A percentile compares a stretch with the other conserved stretches of the same genome.
Conservation (phyloP, 148 eudicot species). For the Oxyria digyna region DNA sequence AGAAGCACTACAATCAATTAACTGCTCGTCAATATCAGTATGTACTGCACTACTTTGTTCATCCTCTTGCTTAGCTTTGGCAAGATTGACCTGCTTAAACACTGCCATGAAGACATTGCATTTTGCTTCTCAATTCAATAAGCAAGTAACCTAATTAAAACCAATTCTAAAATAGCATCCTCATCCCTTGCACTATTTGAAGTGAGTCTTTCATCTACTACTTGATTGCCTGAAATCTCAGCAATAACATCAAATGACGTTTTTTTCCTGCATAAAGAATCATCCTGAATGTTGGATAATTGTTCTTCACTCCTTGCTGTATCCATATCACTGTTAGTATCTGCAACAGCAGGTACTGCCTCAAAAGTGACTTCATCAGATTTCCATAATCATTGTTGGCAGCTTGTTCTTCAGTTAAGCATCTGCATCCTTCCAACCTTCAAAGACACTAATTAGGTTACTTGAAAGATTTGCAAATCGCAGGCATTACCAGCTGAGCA, state of each 20-base stretch:
- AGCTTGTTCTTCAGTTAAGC: constrained; percentile 24
- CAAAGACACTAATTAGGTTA: constrained; percentile 28
- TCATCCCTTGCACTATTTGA: neutral
- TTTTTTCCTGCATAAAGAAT: neutral
- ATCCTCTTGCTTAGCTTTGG: too few species aligned
- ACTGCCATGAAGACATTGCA: too few species aligned
- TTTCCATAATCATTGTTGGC: neutral
- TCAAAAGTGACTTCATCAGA: constrained; percentile 3
- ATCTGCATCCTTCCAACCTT: constrained; percentile 41
- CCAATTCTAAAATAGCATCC: too few species aligned
- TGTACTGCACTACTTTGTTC: too few species aligned
- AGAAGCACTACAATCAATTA: too few species aligned
- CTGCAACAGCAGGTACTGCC: neutral
- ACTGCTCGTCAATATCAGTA: too few species aligned
- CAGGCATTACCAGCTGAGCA: constrained; percentile 36
- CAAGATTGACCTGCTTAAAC: too few species aligned
- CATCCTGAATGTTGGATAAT: neutral
- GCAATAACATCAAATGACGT: neutral
- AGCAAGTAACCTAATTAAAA: too few species aligned
- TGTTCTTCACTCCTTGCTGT: neutral
- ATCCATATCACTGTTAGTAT: neutral
- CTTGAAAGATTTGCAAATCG: too few species aligned
- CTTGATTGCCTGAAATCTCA: neutral
- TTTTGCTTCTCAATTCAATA: too few species aligned
- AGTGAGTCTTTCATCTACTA: neutral